These are phyloP conservation scores for Daedalea quercina DNA, from an alignment of 768 basidiomycete species.

Conservation along the genomic window DNA sequence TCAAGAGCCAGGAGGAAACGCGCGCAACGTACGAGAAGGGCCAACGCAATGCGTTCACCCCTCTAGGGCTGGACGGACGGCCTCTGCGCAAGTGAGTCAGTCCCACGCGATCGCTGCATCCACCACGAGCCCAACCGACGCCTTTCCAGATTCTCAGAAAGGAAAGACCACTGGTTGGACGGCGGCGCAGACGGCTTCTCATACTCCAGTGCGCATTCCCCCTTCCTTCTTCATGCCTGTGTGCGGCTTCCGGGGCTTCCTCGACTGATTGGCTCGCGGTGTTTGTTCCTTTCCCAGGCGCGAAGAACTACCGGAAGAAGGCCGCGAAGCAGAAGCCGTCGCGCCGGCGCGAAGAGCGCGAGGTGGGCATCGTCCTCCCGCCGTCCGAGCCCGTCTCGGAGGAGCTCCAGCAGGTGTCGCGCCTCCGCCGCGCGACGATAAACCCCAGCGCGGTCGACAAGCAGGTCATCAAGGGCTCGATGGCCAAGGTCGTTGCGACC, in stretches of 20 bases:
- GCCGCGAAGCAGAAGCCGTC: conserved; percentile 5
- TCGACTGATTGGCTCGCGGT: no score
- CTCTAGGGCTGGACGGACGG: conserved; percentile 49
- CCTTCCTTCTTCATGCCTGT: background rate
- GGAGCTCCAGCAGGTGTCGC: conserved; percentile 31
- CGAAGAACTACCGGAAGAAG: conserved; percentile 4
- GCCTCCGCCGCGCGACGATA: conserved; percentile 34
- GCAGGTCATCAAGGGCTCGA: conserved; percentile 45
- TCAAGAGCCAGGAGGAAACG: conserved; percentile 44
- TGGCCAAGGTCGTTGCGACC: conserved; percentile 42
- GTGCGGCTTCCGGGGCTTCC: background rate
- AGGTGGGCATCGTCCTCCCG: conserved; percentile 13
- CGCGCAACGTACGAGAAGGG: conserved; percentile 41
- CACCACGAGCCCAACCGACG: no score
- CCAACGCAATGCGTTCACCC: conserved; percentile 42
- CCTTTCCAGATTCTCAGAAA: conserved; percentile 47
- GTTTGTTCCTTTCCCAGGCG: conserved; percentile 1
- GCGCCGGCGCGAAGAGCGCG: conserved; percentile 2
- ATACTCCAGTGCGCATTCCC: conserved; percentile 27
- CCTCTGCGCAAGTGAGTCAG: conserved; percentile 54
- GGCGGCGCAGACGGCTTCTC: conserved; percentile 50
- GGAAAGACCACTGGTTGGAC: conserved; percentile 57
- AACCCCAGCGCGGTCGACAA: conserved; percentile 37
- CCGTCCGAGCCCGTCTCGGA: conserved; percentile 33
- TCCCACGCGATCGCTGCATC: no score